These are phyloP conservation scores for Boletus rubescentipes DNA, from an alignment of 768 basidiomycete genomes.

Conservation along the genomic window DNA sequence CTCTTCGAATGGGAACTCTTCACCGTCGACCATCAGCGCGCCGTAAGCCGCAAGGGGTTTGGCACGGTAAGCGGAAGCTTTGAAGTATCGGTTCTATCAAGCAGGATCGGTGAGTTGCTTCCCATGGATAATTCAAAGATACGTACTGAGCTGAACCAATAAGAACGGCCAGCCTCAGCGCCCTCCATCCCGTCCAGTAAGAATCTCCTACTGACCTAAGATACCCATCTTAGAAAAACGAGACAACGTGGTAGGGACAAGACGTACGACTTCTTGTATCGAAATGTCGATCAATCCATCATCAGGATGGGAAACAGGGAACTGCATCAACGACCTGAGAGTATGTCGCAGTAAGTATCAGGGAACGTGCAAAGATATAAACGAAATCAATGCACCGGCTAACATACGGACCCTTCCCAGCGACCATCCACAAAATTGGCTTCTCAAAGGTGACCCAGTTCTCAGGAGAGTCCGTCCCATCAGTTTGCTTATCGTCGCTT, in stretches of 20 bases:
- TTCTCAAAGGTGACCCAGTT: slow-evolving; percentile 74
- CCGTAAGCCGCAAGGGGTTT: slow-evolving; percentile 57
- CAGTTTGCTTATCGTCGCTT: slow-evolving; percentile 11
- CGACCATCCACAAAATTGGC: slow-evolving; percentile 68
- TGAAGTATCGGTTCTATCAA: slow-evolving; percentile 64
- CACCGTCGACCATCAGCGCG: slow-evolving; percentile 73
- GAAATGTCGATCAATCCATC: slow-evolving; percentile 78
- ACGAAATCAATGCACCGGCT: slow-evolving; percentile 43
- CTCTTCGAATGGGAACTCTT: slow-evolving; percentile 68
- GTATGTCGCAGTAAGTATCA: background rate
- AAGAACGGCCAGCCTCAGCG: slow-evolving; percentile 58
- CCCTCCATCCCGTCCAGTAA: slow-evolving; percentile 56
- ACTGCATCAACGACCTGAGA: slow-evolving; percentile 72
- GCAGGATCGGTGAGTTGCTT: slow-evolving; percentile 8
- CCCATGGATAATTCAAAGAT: background rate
- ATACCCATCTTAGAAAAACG: background rate
- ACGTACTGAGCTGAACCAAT: slow-evolving; percentile 61
- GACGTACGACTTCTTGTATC: slow-evolving; percentile 58
- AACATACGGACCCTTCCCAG: slow-evolving; percentile 79
- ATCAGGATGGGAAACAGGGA: slow-evolving; percentile 76
- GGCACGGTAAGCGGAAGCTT: slow-evolving; percentile 71
- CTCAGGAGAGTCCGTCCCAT: slow-evolving; percentile 38
- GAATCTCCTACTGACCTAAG: slow-evolving; percentile 41
- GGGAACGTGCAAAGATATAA: background rate
- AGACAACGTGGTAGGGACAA: background rate